Evolutionary conservation across 352 stramenopile genomes (phyloP).

Genomic region (Phytophthora litchii): DNA sequence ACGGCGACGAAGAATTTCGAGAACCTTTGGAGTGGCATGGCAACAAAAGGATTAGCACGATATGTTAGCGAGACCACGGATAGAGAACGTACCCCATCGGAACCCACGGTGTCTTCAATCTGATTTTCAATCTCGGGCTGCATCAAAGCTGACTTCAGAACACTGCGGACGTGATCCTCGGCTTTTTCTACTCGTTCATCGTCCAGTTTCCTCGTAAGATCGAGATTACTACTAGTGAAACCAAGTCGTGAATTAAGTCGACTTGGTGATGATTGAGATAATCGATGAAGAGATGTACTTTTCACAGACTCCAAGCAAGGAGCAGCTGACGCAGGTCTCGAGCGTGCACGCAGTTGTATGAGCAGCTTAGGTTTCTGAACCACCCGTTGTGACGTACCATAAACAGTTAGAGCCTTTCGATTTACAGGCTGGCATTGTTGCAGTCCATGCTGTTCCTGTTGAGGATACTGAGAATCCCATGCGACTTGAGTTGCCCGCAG

Average conservation of each 20-base stretch:
- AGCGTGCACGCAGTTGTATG: conserved; percentile 20
- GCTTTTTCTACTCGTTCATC: conserved; percentile 25
- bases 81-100: conserved; percentile 52
- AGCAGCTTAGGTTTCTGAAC: conserved; percentile 40
- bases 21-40: conserved; percentile 32
- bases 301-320: conserved; percentile 18
- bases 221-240: not conserved
- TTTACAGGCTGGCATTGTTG: conserved; percentile 10
- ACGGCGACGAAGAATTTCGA: conserved; percentile 68
- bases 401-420: conserved; percentile 52
- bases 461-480: conserved; percentile 4
- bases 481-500: conserved; percentile 32
- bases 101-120: conserved; percentile 53
- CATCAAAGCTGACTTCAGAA: conserved; percentile 60
- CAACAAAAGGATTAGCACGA: conserved; percentile 6
- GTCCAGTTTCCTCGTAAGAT: conserved; percentile 10
- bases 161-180: conserved; percentile 59
- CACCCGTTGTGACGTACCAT: conserved; percentile 53
- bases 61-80: not conserved
- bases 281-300: conserved; percentile 10
- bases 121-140: conserved; percentile 48
- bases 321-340: conserved; percentile 31
- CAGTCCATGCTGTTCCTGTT: conserved; percentile 1
- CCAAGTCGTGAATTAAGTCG: conserved; percentile 17
- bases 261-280: conserved; percentile 28